Conservation (phyloP, 208 protist genomes). For the Leishmania amazonensis region DNA sequence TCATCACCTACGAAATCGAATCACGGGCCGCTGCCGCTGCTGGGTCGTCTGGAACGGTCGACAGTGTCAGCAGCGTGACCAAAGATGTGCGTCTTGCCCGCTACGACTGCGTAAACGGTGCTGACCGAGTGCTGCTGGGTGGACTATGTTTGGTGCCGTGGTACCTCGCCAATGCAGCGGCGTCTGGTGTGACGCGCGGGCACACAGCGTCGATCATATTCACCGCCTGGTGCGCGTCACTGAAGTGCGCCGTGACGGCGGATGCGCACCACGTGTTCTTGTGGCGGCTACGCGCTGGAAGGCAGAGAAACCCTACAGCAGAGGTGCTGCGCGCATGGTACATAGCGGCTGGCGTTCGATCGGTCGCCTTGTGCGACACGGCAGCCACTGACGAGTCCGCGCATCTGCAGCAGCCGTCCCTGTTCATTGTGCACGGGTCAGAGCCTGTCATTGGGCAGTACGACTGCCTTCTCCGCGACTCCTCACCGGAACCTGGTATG, state of each 20-base stretch:
- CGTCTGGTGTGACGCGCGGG: slow-evolving; percentile 50
- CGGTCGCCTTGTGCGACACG: slow-evolving; percentile 41
- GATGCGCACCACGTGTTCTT: slow-evolving; percentile 74
- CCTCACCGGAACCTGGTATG: slow-evolving; percentile 9
- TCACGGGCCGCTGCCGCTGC: not conserved
- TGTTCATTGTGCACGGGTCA: slow-evolving; percentile 45
- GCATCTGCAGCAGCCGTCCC: not conserved
- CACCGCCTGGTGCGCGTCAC: slow-evolving; percentile 39
- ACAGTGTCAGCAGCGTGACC: not conserved
- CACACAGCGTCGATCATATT: slow-evolving; percentile 72
- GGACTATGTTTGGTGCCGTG: slow-evolving; percentile 70
- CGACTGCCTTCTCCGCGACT: slow-evolving; percentile 60
- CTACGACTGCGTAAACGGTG: slow-evolving; percentile 59
- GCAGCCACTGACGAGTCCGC: not conserved
- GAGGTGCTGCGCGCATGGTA: slow-evolving; percentile 45
- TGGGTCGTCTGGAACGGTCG: not conserved
- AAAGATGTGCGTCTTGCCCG: slow-evolving; percentile 60
- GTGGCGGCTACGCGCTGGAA: slow-evolving; percentile 40
- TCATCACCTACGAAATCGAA: slow-evolving; percentile 19
- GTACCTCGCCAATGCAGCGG: slow-evolving; percentile 40
- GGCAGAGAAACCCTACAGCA: slow-evolving; percentile 3
- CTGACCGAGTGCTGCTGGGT: slow-evolving; percentile 71
- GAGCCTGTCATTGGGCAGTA: slow-evolving; percentile 69
- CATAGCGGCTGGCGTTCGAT: slow-evolving; percentile 59
- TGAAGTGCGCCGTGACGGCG: slow-evolving; percentile 68